Percentiles rank a stretch among this genome's conserved stretches.
Evolutionary conservation across 306 rosid species (phyloP).

Genomic region (Quercus bicolor): DNA sequence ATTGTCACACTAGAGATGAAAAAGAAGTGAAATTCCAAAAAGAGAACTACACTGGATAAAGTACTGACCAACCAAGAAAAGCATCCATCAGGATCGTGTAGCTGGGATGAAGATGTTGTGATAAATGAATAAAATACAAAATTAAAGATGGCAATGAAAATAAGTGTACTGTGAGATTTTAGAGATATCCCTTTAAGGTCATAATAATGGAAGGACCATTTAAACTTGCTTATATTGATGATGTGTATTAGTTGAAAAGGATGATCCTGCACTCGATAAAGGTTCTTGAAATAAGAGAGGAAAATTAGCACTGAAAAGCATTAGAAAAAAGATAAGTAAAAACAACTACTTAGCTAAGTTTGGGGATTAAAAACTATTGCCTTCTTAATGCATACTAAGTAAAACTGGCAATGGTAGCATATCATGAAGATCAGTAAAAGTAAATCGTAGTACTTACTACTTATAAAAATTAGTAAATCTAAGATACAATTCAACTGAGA

Average conservation of each 20-base stretch:
- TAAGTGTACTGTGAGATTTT: not conserved
- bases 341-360: not conserved
- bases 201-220: not conserved
- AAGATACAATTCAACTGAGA: not conserved
- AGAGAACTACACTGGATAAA: not conserved
- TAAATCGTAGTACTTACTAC: not conserved
- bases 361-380: not conserved
- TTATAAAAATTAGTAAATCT: not conserved
- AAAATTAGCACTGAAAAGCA: not conserved
- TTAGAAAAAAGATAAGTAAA: not conserved
- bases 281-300: not conserved
- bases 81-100: not conserved
- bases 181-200: not conserved
- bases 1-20: not conserved
- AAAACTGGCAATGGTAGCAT: not conserved
- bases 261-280: not conserved
- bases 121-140: not conserved
- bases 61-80: not conserved
- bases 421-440: not conserved
- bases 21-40: not conserved
- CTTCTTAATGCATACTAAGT: not conserved
- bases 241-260: not conserved
- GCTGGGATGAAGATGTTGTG: not conserved
- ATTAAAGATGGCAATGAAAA: too few relatives aligned
- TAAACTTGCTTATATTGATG: not conserved